Conservation (phyloP, 2,329 filamentous ascomycete species). For the Ceratocystiopsis minuta region DNA sequence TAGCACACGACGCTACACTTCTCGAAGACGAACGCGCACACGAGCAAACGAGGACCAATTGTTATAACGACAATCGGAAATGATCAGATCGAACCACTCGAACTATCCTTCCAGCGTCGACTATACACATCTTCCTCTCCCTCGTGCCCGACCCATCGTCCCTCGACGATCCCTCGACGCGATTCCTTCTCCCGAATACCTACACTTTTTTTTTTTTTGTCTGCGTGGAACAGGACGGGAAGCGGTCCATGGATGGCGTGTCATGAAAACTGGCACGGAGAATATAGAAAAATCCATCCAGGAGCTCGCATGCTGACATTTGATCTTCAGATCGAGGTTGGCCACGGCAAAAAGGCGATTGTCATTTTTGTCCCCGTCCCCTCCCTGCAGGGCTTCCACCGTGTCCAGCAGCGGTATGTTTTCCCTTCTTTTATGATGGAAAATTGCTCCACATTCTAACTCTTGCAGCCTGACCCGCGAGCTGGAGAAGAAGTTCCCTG, state of each 20-base stretch:
- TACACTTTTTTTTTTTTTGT: no score
- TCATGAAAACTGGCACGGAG: background rate
- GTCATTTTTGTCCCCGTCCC: slow-evolving; percentile 99
- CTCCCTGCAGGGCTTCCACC: slow-evolving; percentile 96
- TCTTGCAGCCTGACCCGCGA: slow-evolving; percentile 81
- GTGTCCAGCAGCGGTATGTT: slow-evolving; percentile 96
- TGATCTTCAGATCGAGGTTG: slow-evolving; percentile 90
- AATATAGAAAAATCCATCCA: slow-evolving; percentile 24
- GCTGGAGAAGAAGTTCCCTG: slow-evolving; percentile 99
- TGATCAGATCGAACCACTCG: no score
- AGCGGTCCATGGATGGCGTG: slow-evolving; percentile 46
- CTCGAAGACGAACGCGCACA: no score
- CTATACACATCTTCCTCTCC: no score
- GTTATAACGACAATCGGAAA: no score
- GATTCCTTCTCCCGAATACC: no score
- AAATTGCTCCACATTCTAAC: background rate
- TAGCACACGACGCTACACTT: no score
- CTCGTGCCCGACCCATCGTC: background rate
- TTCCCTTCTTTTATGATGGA: background rate
- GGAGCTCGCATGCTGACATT: slow-evolving; percentile 64
- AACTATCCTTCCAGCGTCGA: no score
- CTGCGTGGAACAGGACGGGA: slow-evolving; percentile 41
- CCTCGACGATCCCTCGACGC: background rate
- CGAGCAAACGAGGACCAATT: no score
- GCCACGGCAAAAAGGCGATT: slow-evolving; percentile 99